Base-by-base conservation (phyloP, 805 yeast genomes). In the Groenewaldozyma tartarivorans region DNA sequence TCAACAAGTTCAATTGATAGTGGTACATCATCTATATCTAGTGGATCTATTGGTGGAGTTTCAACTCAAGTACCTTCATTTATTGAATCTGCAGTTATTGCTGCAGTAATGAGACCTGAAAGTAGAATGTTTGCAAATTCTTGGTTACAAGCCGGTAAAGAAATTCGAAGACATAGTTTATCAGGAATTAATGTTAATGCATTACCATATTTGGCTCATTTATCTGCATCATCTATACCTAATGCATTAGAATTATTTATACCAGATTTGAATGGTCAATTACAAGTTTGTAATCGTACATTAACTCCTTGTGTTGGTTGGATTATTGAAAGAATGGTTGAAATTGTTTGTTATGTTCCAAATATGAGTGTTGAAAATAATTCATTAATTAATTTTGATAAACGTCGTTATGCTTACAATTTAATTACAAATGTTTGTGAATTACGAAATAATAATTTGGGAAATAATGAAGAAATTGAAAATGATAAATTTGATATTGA, bases 231-330 rank as follows among this genome's bases (percentile, higher is more conserved):
- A 9, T 9, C 42, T 2, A 29, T 40, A 0, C 29, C 45, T 13
- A 43, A 39, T 20, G 36, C 40, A 9, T 35, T 48, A 15, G 57
- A 54, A 15, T 38, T 48, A 15, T 41, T 45, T 38, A 50, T 62
- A 18, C 66, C 66, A 1, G 40, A 41, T 11, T 43, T 62, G 9
- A 49, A 52, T 9, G 43, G 44, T 2, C 33, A 40, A 29, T 41
- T 56, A n/a, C 38, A 39, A 30, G 39, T 39, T n/a, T 43, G 51
- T n/a, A 21, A 33, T 4, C 32, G 69, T 40, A 69, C 78, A 0
- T 62, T 84, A 38, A 74, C 86, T 4, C 92, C 95, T 2, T 88
- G 96, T 54, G 75, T 86, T 44, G 96, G 96, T 7, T 90, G 97
- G 97, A 67, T 86, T 38, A 66, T 81, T 19, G 90, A 82, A 51